Evolutionary conservation across 768 basidiomycete species (phyloP), one percentile per base, ranked within the genome.

Genomic region (Auricularia cornea): DNA sequence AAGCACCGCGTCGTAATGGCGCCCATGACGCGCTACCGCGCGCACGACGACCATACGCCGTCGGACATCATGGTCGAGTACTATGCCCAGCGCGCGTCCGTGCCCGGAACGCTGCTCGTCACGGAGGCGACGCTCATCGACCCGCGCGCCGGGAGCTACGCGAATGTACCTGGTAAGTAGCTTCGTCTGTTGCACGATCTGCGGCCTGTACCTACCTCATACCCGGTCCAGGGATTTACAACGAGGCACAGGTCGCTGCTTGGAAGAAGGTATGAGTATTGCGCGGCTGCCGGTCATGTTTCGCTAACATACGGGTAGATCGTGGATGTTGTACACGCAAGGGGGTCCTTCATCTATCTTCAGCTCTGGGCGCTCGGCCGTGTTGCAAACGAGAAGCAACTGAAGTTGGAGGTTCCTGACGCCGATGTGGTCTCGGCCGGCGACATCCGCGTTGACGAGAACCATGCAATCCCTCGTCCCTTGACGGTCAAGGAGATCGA

Each of bases 341-440:
- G 80, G 59, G 79, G 79, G 2, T 81, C 78, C 0, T 79, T 73
- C 70, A 80, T 87, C 28, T 84, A 76, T 69, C 62, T 80, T 31
- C 86, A 88, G 69, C 77, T 85, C 2, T 84, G 84, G 84, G 80
- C 85, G 1, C 68, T 83, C 1, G 86, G 83, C 0, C 79, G 83
- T 2, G 68, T 73, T 0, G 80, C 80, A 3, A 12, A 29, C 8
- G 18, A 31, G 11, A 26, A 57, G 28, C 18, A 14, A 4, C 54
- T 57, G 4, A 16, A 28, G 5, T 18, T 18, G 6, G 44, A 48
- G 20, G 23, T 48, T 16, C 54, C 54, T 4, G 28, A 30, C 16
- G 28, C 26, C 26, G 54, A 57, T 20, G 12, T 57, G 10, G 30
- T 57, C 6, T 57, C 54, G 26, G 26, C 18, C 11, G 28, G 54